A percentile compares a stretch with the other conserved stretches of the same genome.
Conservation (phyloP, 306 rosid genomes). For the Hippophae rhamnoides region DNA sequence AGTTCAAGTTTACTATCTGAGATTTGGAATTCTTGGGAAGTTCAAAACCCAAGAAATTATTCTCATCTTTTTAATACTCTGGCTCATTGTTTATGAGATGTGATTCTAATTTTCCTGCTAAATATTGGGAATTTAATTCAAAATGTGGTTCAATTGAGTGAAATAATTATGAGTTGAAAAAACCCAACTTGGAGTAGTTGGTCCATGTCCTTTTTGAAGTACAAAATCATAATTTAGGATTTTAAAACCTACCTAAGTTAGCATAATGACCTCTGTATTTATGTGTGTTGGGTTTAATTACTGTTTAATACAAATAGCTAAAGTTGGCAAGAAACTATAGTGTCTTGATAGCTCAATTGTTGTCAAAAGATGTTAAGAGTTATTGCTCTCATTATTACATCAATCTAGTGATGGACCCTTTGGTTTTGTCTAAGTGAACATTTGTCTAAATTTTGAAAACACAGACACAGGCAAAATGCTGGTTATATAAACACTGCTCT, state of each 20-base stretch:
- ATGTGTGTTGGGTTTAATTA: constrained; percentile 13
- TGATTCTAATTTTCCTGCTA: too few species aligned
- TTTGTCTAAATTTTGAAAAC: background rate
- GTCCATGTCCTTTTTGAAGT: constrained; percentile 15
- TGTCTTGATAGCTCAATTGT: constrained; percentile 22
- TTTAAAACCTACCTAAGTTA: constrained; percentile 22
- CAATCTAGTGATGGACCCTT: constrained; percentile 8
- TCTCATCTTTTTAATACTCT: too few species aligned
- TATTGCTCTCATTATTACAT: constrained; percentile 13
- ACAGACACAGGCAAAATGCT: constrained; percentile 3
- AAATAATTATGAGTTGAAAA: too few species aligned
- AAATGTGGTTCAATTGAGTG: too few species aligned
- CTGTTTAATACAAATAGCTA: background rate
- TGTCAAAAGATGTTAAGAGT: constrained; percentile 16
- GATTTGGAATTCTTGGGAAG: too few species aligned
- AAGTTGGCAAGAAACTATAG: constrained; percentile 1
- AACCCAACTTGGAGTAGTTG: background rate
- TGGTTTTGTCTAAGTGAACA: background rate
- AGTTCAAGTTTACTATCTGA: too few species aligned
- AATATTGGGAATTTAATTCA: too few species aligned
- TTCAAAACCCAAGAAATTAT: too few species aligned
- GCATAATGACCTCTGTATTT: constrained; percentile 14
- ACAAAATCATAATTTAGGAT: constrained; percentile 16
- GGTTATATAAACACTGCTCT: constrained; percentile 32
- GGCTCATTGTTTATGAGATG: too few species aligned